These are phyloP conservation scores for Tylopilus cervinicoccineus DNA, from an alignment of 768 basidiomycete species.

Conservation along the genomic window DNA sequence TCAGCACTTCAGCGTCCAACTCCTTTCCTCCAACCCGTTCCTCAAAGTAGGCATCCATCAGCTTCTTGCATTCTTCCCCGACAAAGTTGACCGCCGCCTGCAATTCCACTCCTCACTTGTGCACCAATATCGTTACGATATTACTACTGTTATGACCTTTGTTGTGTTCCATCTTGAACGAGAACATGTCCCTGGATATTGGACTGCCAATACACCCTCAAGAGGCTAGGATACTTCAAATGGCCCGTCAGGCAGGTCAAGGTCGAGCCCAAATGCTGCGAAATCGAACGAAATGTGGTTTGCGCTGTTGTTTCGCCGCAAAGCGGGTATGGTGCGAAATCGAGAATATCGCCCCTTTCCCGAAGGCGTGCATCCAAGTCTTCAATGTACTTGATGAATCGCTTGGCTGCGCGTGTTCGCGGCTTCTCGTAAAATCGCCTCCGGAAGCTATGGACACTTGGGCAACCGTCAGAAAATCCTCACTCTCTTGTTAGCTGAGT, in stretches of 20 bases:
- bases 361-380: constrained; percentile 60
- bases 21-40: constrained; percentile 38
- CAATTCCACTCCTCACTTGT: constrained; percentile 46
- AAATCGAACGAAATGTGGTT: constrained; percentile 61
- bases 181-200: constrained; percentile 67
- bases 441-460: constrained; percentile 42
- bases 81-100: constrained; percentile 18
- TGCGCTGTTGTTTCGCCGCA: constrained; percentile 69
- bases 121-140: constrained; percentile 64
- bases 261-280: constrained; percentile 55
- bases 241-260: constrained; percentile 61
- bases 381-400: background rate
- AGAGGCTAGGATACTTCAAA: constrained; percentile 53
- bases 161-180: constrained; percentile 70
- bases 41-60: background rate
- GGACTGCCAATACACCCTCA: constrained; percentile 58
- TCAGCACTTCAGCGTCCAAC: constrained; percentile 52
- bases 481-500: constrained; percentile 63
- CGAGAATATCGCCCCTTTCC: constrained; percentile 51
- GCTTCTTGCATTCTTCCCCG: constrained; percentile 31
- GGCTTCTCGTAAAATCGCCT: constrained; percentile 34
- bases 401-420: background rate
- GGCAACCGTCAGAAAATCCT: background rate
- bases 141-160: constrained; percentile 42
- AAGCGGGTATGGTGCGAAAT: constrained; percentile 46